Percentiles rank a stretch among this genome's conserved stretches.
These are phyloP conservation scores for Kalanchoe fedtschenkoi DNA, from an alignment of 164 flowering plant species.

Conservation along the genomic window DNA sequence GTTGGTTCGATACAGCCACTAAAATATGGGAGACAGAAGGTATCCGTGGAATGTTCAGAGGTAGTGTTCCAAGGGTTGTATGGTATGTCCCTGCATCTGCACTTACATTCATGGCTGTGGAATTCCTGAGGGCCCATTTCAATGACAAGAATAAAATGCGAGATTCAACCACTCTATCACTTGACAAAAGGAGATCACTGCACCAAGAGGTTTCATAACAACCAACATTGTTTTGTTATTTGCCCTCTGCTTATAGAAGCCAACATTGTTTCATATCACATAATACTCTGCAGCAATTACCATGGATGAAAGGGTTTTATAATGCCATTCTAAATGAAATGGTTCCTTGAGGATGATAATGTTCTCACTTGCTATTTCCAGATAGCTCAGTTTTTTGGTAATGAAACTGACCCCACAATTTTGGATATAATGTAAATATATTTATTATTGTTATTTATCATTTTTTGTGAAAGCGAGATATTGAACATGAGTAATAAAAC, in stretches of 20 bases:
- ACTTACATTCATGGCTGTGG: slow-evolving; percentile 90
- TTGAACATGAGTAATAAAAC: no score
- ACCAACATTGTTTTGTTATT: neutral
- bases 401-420: no score
- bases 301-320: neutral
- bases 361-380: neutral
- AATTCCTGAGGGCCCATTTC: slow-evolving; percentile 74
- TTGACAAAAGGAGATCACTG: slow-evolving; percentile 39
- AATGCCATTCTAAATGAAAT: slow-evolving; percentile 1
- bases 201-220: slow-evolving; percentile 22
- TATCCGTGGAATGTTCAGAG: slow-evolving; percentile 59
- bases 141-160: slow-evolving; percentile 19
- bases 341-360: neutral
- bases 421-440: no score
- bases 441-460: no score
- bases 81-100: slow-evolving; percentile 98
- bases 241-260: neutral
- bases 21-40: slow-evolving; percentile 68
- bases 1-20: slow-evolving; percentile 66
- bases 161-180: slow-evolving; percentile 38
- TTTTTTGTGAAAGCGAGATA: no score
- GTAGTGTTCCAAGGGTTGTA: slow-evolving; percentile 75
- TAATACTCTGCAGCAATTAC: neutral
- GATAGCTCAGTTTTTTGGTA: no score
- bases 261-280: neutral